Evolutionary conservation across 139 green algal genomes (phyloP).

Genomic region (Coccomyxa sp.): DNA sequence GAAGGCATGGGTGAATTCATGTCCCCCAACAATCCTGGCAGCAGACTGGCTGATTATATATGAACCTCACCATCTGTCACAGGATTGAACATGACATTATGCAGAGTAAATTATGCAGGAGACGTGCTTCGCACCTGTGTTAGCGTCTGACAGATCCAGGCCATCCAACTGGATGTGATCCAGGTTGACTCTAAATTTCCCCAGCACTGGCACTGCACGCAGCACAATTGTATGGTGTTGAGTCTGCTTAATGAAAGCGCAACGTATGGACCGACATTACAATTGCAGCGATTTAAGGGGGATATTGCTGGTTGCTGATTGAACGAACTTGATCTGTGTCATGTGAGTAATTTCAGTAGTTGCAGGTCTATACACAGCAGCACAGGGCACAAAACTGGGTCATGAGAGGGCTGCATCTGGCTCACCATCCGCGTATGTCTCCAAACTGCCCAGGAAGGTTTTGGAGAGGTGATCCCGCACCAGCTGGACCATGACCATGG

Average conservation of each 20-base stretch:
- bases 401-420: neutral
- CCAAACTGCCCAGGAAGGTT: neutral
- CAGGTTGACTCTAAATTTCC: neutral
- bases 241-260: neutral
- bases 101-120: too few species aligned
- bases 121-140: neutral
- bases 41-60: too few species aligned
- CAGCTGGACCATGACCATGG: neutral
- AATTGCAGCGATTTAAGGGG: neutral
- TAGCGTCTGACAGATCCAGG: neutral
- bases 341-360: too few species aligned
- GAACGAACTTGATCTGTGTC: neutral
- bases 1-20: too few species aligned
- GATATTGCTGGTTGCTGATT: neutral
- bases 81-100: too few species aligned
- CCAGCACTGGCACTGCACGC: neutral
- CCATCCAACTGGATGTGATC: neutral
- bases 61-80: too few species aligned
- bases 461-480: neutral
- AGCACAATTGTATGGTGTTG: neutral
- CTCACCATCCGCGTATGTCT: neutral
- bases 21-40: too few species aligned
- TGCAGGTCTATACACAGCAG: too few species aligned
- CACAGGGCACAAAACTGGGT: neutral
- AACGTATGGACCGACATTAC: neutral